Conservation (phyloP, 2,329 filamentous ascomycete genomes). For the Pseudocercospora crystallina region DNA sequence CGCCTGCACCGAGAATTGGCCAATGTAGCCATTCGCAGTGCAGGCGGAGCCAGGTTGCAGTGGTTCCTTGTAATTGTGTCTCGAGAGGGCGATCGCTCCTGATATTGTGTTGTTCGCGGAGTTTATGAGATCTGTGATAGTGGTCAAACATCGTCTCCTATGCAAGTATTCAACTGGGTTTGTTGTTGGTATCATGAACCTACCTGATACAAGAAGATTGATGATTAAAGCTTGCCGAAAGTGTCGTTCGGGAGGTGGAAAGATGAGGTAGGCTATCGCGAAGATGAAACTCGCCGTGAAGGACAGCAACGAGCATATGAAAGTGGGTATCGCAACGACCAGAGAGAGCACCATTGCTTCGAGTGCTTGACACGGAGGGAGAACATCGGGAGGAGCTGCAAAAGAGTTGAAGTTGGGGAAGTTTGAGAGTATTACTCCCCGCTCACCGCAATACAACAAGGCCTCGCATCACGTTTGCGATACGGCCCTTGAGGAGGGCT, state of each 20-base stretch:
- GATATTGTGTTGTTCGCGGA: conserved; percentile 46
- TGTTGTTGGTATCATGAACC: neutral
- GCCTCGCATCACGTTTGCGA: no score
- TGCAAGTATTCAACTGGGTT: neutral
- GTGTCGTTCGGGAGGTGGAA: conserved; percentile 22
- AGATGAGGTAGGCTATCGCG: conserved; percentile 18
- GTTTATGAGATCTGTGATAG: conserved; percentile 45
- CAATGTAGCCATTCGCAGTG: conserved; percentile 46
- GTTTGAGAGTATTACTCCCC: no score
- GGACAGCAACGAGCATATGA: conserved; percentile 21
- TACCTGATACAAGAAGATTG: conserved; percentile 22
- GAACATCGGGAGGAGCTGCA: no score
- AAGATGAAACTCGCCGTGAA: conserved; percentile 19
- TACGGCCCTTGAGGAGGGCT: no score
- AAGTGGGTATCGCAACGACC: conserved; percentile 21
- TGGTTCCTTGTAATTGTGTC: conserved; percentile 18
- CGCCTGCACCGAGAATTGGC: conserved; percentile 48
- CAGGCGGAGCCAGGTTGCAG: conserved; percentile 38
- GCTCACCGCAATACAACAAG: no score
- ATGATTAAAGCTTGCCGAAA: conserved; percentile 25
- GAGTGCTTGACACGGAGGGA: no score
- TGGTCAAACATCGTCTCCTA: conserved; percentile 6
- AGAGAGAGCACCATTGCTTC: conserved; percentile 9
- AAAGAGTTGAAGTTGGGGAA: no score
- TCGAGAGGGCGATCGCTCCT: conserved; percentile 38